These are phyloP conservation scores for Metschnikowia drakensbergensis DNA, from an alignment of 805 yeast genomes.

Conservation along the genomic window DNA sequence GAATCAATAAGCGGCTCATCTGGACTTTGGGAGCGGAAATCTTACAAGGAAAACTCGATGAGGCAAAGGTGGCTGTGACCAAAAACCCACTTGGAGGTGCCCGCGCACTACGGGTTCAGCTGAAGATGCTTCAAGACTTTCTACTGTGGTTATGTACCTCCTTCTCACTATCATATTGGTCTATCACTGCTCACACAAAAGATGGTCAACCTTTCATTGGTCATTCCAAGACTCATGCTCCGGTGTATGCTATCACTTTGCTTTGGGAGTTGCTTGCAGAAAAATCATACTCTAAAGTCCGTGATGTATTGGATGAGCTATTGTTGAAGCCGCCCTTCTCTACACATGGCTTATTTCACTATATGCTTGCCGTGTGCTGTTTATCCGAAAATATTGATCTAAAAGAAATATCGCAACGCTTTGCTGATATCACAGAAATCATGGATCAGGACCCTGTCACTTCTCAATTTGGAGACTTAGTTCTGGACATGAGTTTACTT, in stretches of 20 bases:
- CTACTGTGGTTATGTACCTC: slow-evolving; percentile 3
- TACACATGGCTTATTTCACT: slow-evolving; percentile 39
- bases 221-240: slow-evolving; percentile 37
- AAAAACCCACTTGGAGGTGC: background rate
- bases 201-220: slow-evolving; percentile 3
- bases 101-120: background rate
- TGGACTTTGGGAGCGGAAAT: slow-evolving; percentile 68
- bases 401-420: background rate
- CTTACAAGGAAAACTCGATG: slow-evolving; percentile 20
- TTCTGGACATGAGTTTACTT: slow-evolving; percentile 14
- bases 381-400: slow-evolving; percentile 23
- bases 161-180: background rate
- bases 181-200: background rate
- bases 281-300: slow-evolving; percentile 32
- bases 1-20: slow-evolving; percentile 49
- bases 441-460: slow-evolving; percentile 1
- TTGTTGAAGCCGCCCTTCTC: slow-evolving; percentile 42
- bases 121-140: slow-evolving; percentile 2
- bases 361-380: slow-evolving; percentile 30
- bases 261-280: slow-evolving; percentile 41
- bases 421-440: slow-evolving; percentile 8
- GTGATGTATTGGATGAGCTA: slow-evolving; percentile 34
- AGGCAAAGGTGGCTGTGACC: slow-evolving; percentile 3
- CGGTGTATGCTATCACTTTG: slow-evolving; percentile 37
- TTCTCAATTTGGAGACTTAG: slow-evolving; percentile 15